phyloP scores from a whole-genome alignment of 2,329 filamentous ascomycete species.

The Aspergillus brunneoviolaceus region DNA sequence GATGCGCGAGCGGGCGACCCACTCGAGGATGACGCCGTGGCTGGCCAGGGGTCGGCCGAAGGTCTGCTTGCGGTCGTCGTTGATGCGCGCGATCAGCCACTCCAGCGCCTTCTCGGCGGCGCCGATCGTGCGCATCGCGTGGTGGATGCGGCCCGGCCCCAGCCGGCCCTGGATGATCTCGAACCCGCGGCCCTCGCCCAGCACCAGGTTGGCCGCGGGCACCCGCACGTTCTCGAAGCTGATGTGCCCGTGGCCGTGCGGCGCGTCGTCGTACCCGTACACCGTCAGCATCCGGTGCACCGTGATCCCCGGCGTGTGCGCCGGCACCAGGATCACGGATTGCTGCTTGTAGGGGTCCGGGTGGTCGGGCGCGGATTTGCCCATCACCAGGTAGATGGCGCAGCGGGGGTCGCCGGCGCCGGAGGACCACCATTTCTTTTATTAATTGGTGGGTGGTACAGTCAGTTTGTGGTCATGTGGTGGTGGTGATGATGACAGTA shows the following conservation, averaged over 20 bases:
- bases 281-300: slow-evolving; percentile 91
- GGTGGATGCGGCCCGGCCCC: slow-evolving; percentile 93
- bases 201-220: slow-evolving; percentile 77
- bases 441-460: no score
- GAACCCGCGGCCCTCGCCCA: slow-evolving; percentile 91
- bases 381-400: slow-evolving; percentile 94
- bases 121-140: slow-evolving; percentile 94
- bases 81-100: slow-evolving; percentile 91
- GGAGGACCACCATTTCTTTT: slow-evolving; percentile 97
- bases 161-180: slow-evolving; percentile 98
- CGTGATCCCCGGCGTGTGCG: slow-evolving; percentile 78
- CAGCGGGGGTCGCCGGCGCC: slow-evolving; percentile 92
- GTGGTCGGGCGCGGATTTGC: slow-evolving; percentile 78
- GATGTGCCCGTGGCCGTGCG: slow-evolving; percentile 94
- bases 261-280: slow-evolving; percentile 97
- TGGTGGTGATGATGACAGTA: no score
- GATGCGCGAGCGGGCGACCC: slow-evolving; percentile 86
- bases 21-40: slow-evolving; percentile 93
- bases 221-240: slow-evolving; percentile 87
- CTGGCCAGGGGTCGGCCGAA: slow-evolving; percentile 85
- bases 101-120: slow-evolving; percentile 88
- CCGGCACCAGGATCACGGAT: slow-evolving; percentile 86
- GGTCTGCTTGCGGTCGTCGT: slow-evolving; percentile 84
- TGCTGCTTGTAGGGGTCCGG: slow-evolving; percentile 82
- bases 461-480: neutral